phyloP scores from a whole-genome alignment of 2,329 filamentous ascomycete species.

The Ceratocystis destructans region DNA sequence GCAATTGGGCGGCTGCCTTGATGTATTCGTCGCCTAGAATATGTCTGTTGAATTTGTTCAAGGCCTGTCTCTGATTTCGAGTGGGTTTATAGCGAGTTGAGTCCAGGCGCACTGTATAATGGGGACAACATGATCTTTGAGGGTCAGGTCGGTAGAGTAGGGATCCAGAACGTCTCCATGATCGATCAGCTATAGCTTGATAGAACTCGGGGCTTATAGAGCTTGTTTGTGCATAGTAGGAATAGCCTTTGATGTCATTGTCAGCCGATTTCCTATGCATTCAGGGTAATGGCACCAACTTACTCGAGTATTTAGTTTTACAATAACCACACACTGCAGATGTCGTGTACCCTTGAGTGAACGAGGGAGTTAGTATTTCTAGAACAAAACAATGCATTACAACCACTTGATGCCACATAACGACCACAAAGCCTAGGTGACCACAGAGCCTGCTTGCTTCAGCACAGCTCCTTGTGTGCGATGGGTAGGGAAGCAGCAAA shows the following conservation, averaged over 20 bases:
- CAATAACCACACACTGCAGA: constrained; percentile 12
- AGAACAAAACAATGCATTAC: neutral
- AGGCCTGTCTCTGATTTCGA: constrained; percentile 58
- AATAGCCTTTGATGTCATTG: constrained; percentile 41
- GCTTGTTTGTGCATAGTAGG: constrained; percentile 54
- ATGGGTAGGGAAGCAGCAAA: neutral
- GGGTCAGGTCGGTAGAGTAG: constrained; percentile 69
- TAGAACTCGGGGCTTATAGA: constrained; percentile 54
- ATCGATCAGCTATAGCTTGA: constrained; percentile 56
- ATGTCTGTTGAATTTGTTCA: constrained; percentile 63
- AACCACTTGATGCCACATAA: neutral
- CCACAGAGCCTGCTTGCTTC: neutral
- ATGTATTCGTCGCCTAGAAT: constrained; percentile 55
- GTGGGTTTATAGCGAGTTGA: constrained; percentile 49
- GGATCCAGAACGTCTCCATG: constrained; percentile 60
- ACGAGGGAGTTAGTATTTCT: neutral
- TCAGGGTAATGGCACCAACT: neutral
- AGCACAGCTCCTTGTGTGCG: neutral
- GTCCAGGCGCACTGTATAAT: constrained; percentile 71
- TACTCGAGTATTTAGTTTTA: constrained; percentile 11
- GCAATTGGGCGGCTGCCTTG: constrained; percentile 47
- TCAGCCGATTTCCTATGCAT: neutral
- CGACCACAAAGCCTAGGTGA: neutral
- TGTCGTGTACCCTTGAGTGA: constrained; percentile 8
- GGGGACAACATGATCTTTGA: constrained; percentile 72